Percentiles rank a stretch among this genome's conserved stretches.
Evolutionary conservation across 192 early-diverging fungal genomes (phyloP).

Genomic region (Dissophora ornata): DNA sequence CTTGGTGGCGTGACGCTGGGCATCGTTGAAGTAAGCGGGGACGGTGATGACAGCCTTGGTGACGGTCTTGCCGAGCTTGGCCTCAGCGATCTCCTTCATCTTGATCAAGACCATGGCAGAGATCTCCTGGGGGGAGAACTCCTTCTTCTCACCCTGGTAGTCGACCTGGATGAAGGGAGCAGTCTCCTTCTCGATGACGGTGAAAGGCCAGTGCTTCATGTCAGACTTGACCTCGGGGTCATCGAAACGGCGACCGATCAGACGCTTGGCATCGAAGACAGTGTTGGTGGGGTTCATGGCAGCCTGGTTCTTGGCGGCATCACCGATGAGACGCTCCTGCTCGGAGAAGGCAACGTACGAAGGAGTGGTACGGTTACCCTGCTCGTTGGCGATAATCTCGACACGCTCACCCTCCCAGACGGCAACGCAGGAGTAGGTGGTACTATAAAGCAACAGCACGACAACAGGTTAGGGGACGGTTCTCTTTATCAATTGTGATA

Average conservation of each 20-base stretch:
- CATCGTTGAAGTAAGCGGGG: conserved; percentile 94
- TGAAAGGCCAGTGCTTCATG: conserved; percentile 88
- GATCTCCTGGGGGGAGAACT: conserved; percentile 89
- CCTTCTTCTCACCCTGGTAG: conserved; percentile 85
- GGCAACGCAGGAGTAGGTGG: conserved; percentile 60
- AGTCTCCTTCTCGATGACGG: conserved; percentile 74
- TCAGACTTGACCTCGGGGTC: conserved; percentile 85
- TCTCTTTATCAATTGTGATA: background rate
- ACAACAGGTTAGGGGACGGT: background rate
- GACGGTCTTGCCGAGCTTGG: conserved; percentile 83
- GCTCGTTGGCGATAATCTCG: conserved; percentile 88
- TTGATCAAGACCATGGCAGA: conserved; percentile 96
- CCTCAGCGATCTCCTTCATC: conserved; percentile 87
- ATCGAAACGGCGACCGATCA: conserved; percentile 89
- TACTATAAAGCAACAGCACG: conserved; percentile 11
- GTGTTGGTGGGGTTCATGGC: conserved; percentile 92
- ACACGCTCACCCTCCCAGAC: conserved; percentile 54
- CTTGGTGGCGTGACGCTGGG: conserved; percentile 92
- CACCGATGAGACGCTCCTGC: conserved; percentile 84
- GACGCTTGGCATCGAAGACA: conserved; percentile 90
- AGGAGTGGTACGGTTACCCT: conserved; percentile 90
- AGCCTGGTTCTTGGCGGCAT: conserved; percentile 92
- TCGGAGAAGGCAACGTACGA: conserved; percentile 89
- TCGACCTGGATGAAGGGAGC: conserved; percentile 85
- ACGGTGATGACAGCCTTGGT: conserved; percentile 95